Evolutionary conservation across 768 basidiomycete species (phyloP).

Genomic region (Lentinula sp.): DNA sequence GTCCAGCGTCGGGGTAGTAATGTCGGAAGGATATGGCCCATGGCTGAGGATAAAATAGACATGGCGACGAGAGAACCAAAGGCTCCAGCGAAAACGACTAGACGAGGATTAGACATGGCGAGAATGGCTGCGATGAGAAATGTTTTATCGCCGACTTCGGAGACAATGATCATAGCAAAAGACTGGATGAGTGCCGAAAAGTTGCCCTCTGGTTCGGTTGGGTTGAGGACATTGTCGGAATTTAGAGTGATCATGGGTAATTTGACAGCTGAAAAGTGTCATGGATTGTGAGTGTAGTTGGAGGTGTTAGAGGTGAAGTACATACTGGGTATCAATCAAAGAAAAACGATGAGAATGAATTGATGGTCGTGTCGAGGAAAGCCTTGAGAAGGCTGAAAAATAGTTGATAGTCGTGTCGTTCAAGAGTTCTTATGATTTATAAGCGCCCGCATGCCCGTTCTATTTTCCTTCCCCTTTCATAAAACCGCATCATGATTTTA

Average conservation of each 20-base stretch:
- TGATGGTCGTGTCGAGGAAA: not conserved
- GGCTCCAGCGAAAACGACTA: constrained; percentile 84
- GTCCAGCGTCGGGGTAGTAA: constrained; percentile 74
- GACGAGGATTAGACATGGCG: constrained; percentile 87
- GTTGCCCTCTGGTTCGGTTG: constrained; percentile 17
- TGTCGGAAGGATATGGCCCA: constrained; percentile 85
- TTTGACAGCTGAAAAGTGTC: not conserved
- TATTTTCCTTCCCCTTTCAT: no score
- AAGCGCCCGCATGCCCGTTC: no score
- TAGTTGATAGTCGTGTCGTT: not conserved
- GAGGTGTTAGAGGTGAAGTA: not conserved
- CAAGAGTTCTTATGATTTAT: no score
- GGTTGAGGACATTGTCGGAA: not conserved
- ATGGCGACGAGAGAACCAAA: constrained; percentile 85
- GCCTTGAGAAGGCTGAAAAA: not conserved
- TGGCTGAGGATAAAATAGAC: constrained; percentile 89
- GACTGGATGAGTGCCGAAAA: constrained; percentile 66
- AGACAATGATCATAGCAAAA: constrained; percentile 87
- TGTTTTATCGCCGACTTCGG: constrained; percentile 96
- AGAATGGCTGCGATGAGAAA: constrained; percentile 81
- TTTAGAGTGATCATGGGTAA: not conserved
- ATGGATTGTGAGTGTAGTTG: not conserved
- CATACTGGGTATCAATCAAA: not conserved
- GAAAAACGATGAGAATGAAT: not conserved
- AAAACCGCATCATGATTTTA: no score